phyloP scores from a whole-genome alignment of 2,329 filamentous ascomycete species.

The Endocalyx cinctus region DNA sequence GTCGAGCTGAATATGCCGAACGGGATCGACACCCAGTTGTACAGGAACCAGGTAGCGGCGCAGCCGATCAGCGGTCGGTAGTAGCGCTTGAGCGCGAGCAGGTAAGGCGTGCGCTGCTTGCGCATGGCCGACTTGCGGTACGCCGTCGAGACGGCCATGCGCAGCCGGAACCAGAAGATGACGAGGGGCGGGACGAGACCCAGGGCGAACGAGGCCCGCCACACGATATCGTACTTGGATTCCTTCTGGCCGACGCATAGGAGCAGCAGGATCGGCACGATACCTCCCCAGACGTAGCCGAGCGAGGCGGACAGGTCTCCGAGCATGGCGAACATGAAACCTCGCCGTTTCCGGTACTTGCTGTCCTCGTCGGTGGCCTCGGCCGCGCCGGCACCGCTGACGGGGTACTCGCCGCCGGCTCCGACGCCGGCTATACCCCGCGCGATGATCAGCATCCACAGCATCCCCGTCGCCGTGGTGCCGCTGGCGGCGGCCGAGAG shows the following conservation, averaged over 20 bases:
- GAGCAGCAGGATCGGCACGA: conserved; percentile 46
- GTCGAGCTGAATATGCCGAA: conserved; percentile 52
- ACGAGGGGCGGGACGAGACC: conserved; percentile 44
- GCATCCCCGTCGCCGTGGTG: conserved; percentile 32
- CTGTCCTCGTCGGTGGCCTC: conserved; percentile 50
- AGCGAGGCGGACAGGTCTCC: conserved; percentile 45
- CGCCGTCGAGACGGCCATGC: conserved; percentile 46
- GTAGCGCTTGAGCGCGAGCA: conserved; percentile 41
- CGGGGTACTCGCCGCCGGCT: conserved; percentile 48
- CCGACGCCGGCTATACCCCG: conserved; percentile 38
- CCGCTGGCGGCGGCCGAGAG: conserved; percentile 43
- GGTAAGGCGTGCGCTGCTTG: conserved; percentile 41
- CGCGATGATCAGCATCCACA: conserved; percentile 46
- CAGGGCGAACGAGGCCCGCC: conserved; percentile 46
- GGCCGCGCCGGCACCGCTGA: conserved; percentile 42
- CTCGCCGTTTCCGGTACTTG: conserved; percentile 39
- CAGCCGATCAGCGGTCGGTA: conserved; percentile 45
- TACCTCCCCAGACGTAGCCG: conserved; percentile 45
- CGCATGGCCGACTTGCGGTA: conserved; percentile 43
- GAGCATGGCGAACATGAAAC: conserved; percentile 54
- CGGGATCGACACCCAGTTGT: conserved; percentile 52
- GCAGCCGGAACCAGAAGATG: conserved; percentile 49
- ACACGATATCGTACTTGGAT: conserved; percentile 39
- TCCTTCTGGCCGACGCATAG: conserved; percentile 42
- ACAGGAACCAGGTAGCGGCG: conserved; percentile 45